A percentile compares a stretch with the other conserved stretches of the same genome.
Conservation (phyloP, 768 basidiomycete species). For the Termitomyces sp. region DNA sequence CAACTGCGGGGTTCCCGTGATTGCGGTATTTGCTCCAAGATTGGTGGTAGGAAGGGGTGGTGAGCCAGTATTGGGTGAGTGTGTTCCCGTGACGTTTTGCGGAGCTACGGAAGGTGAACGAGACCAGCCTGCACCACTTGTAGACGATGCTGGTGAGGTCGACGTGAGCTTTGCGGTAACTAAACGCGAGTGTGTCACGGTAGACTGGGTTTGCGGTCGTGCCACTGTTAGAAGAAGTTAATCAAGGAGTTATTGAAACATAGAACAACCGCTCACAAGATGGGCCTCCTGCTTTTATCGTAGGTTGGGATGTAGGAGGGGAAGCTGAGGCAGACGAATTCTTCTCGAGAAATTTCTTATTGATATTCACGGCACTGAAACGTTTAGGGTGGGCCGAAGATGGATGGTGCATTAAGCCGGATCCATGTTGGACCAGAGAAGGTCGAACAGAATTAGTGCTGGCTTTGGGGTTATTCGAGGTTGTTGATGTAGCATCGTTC, state of each 20-base stretch:
- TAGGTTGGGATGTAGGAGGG: conserved; percentile 34
- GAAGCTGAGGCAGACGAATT: conserved; percentile 55
- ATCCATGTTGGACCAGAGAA: conserved; percentile 40
- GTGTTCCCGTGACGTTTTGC: conserved; percentile 34
- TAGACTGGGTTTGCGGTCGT: conserved; percentile 49
- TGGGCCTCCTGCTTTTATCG: conserved; percentile 45
- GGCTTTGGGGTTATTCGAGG: conserved; percentile 18
- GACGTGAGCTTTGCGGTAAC: conserved; percentile 86
- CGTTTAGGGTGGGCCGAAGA: conserved; percentile 61
- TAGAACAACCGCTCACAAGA: conserved; percentile 36
- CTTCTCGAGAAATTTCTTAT: conserved; percentile 96
- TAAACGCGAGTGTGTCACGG: conserved; percentile 68
- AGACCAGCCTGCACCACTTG: conserved; percentile 69
- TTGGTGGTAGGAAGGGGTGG: conserved; percentile 32
- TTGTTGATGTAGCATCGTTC: conserved; percentile 2
- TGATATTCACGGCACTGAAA: conserved; percentile 87
- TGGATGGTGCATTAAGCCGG: conserved; percentile 26
- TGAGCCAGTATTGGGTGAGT: conserved; percentile 39
- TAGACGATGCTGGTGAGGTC: conserved; percentile 47
- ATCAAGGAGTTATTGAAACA: conserved; percentile 1
- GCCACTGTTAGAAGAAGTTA: conserved; percentile 29
- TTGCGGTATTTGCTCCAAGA: conserved; percentile 22
- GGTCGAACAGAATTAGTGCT: conserved; percentile 29
- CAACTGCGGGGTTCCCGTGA: conserved; percentile 37
- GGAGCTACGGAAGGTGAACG: conserved; percentile 72